Evolutionary conservation across 495 filamentous ascomycete genomes (phyloP).

Genomic region (Daldinia bambusicola): DNA sequence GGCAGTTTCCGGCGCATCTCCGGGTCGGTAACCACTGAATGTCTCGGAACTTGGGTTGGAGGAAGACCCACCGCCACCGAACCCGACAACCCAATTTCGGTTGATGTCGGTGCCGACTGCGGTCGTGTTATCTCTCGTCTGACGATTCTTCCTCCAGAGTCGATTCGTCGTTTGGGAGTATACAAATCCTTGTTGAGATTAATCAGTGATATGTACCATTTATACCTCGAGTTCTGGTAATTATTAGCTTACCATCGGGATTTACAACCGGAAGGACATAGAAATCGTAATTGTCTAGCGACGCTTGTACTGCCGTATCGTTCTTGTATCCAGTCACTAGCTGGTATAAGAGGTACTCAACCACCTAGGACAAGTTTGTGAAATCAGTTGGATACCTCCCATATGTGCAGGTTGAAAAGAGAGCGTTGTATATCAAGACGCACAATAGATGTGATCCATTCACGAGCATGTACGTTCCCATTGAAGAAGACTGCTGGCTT

Average conservation of each 20-base stretch:
- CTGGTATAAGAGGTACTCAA: constrained; percentile 67
- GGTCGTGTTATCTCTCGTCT: constrained; percentile 52
- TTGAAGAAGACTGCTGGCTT: constrained; percentile 69
- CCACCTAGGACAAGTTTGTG: constrained; percentile 40
- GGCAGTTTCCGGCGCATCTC: constrained; percentile 31
- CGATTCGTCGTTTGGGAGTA: constrained; percentile 69
- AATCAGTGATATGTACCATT: neutral
- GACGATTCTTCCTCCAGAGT: constrained; percentile 73
- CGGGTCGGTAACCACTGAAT: constrained; percentile 57
- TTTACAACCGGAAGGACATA: constrained; percentile 72
- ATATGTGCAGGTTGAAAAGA: neutral
- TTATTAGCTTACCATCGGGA: constrained; percentile 62
- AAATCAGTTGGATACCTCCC: neutral
- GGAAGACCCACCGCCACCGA: constrained; percentile 61
- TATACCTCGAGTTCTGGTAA: neutral
- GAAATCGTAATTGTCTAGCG: constrained; percentile 70
- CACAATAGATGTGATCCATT: constrained; percentile 69
- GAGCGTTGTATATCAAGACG: neutral
- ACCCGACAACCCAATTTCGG: constrained; percentile 67
- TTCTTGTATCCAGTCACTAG: constrained; percentile 60
- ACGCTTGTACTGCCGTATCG: constrained; percentile 53
- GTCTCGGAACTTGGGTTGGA: constrained; percentile 64
- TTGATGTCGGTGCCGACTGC: constrained; percentile 71
- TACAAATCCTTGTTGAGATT: constrained; percentile 60
- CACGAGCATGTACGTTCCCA: constrained; percentile 70